phyloP scores from a whole-genome alignment of 208 protist species.

The Acanthamoeba divionensis region DNA sequence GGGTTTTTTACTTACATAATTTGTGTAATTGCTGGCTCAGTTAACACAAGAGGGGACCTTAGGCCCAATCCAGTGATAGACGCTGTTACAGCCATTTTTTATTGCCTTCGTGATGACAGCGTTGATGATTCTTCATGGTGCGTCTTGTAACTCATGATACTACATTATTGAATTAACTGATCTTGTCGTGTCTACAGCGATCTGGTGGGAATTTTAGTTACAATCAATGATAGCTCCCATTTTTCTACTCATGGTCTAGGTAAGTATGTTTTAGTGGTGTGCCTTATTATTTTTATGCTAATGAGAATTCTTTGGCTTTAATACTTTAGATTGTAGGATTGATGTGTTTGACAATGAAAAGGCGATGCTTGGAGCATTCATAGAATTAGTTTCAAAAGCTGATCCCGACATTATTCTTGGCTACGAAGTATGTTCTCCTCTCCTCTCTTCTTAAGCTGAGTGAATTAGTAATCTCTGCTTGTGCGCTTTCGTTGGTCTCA shows the following conservation, averaged over 20 bases:
- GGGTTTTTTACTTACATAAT: no score
- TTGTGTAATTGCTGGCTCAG: no score
- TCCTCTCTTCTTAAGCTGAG: no score
- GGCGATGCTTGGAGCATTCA: slow-evolving; percentile 64
- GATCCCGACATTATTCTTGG: slow-evolving; percentile 82
- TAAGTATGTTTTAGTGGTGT: not conserved
- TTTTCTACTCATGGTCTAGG: slow-evolving; percentile 38
- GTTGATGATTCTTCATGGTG: not conserved
- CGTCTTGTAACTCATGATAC: no score
- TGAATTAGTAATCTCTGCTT: slow-evolving; percentile 70
- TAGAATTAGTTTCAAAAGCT: slow-evolving; percentile 60
- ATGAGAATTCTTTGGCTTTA: no score
- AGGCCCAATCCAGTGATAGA: slow-evolving; percentile 5
- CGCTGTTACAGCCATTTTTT: slow-evolving; percentile 30
- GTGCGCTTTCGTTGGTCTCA: slow-evolving; percentile 55
- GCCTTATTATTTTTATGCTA: no score
- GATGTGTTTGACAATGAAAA: slow-evolving; percentile 59
- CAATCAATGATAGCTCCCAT: not conserved
- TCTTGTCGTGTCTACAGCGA: not conserved
- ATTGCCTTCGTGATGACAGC: slow-evolving; percentile 47
- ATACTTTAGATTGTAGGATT: slow-evolving; percentile 12
- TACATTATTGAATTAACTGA: not conserved
- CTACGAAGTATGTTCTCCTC: no score
- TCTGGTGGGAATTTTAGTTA: slow-evolving; percentile 22
- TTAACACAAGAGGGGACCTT: slow-evolving; percentile 4